Conservation (phyloP, 768 basidiomycete genomes). For the Mycena floridula region DNA sequence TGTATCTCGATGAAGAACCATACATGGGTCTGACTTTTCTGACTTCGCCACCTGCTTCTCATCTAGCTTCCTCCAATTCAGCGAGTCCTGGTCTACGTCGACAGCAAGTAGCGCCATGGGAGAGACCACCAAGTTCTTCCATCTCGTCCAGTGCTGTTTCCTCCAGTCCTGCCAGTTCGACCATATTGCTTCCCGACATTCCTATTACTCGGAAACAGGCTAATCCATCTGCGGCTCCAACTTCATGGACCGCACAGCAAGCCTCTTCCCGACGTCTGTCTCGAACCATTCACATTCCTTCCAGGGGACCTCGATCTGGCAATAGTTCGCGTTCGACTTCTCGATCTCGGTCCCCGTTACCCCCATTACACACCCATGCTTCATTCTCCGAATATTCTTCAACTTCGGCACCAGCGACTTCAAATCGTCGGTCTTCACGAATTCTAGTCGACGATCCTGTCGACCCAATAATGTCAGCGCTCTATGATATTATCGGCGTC, state of each 20-base stretch:
- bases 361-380: constrained; percentile 56
- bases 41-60: constrained; percentile 38
- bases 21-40: no score
- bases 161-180: constrained; percentile 57
- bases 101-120: constrained; percentile 62
- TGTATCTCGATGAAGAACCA: constrained; percentile 52
- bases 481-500: constrained; percentile 89
- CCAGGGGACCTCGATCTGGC: constrained; percentile 60
- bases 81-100: constrained; percentile 65
- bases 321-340: constrained; percentile 92
- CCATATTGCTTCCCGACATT: constrained; percentile 55
- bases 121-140: constrained; percentile 49
- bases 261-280: constrained; percentile 76
- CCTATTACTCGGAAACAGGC: constrained; percentile 62
- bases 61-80: constrained; percentile 59
- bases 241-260: constrained; percentile 50
- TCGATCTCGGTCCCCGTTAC: constrained; percentile 89
- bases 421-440: constrained; percentile 73
- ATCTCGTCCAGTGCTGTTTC: constrained; percentile 49
- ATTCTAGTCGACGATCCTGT: constrained; percentile 80
- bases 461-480: constrained; percentile 83
- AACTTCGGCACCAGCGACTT: constrained; percentile 31
- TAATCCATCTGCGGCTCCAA: constrained; percentile 36
- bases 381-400: constrained; percentile 57
- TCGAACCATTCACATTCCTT: constrained; percentile 73